Evolutionary conservation across 2,329 filamentous ascomycete species (phyloP), one percentile per base, ranked within the genome.

Genomic region (Calonectria montana): DNA sequence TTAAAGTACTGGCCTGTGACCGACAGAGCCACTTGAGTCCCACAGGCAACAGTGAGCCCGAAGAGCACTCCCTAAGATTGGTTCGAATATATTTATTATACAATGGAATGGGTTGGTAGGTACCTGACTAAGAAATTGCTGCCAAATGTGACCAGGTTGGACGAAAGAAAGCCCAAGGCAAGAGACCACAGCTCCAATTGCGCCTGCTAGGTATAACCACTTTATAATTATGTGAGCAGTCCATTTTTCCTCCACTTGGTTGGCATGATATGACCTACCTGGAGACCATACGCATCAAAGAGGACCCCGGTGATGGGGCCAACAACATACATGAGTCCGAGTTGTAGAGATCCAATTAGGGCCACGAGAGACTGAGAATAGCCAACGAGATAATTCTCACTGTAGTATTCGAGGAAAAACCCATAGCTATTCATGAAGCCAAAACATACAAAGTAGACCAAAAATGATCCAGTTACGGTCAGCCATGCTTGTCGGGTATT

Each of bases 1-100:
- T 55, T 55, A 25, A 69, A 69, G 39, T 65, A 48, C 37, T 69
- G 67, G 16, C 59, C 48, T 2, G 39, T 41, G 21, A 65, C 47
- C 2, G 67, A 25, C 8, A 65, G 27, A 8, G 67, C 67, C 9
- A 65, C 61, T n/a, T 43, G 25, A 3, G 67, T 65, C 2, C 67
- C 67, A 31, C 48, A 69, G 7, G 67, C 23, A 9, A 69, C 67
- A 3, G 61, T 65, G 27, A 69, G 37, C 1, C 47, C 67, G 6
- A 65, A 69, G 1, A 69, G 59, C 15, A 65, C 18, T 18, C 53
- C 53, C 53, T 59, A 16, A 1, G 10, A 25, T 9, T 3, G 35
- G 4, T 23, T 25, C 39, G 21, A 59, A 37, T 27, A 59, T 12
- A 35, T 31, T 31, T n/a, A 3, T 29, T 16, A n/a, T 18, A 12